Percentiles rank a stretch among this genome's conserved stretches.
Evolutionary conservation across 495 filamentous ascomycete genomes (phyloP).

Genomic region (Penicillium cosmopolitanum): DNA sequence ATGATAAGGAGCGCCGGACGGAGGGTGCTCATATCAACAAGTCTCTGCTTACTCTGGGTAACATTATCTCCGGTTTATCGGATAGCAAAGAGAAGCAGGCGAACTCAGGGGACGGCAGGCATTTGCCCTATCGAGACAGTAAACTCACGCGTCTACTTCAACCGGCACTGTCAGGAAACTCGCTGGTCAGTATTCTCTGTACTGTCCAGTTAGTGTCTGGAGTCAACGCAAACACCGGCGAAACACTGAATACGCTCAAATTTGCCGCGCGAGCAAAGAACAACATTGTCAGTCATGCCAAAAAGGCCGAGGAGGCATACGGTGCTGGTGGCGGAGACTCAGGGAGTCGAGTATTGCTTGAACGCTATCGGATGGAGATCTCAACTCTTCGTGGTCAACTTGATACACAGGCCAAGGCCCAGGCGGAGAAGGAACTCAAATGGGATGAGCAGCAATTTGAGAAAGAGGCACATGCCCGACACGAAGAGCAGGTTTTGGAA

Average conservation of each 20-base stretch:
- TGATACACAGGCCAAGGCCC: conserved; percentile 72
- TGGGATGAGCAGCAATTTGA: conserved; percentile 74
- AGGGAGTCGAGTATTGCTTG: conserved; percentile 82
- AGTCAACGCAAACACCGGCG: conserved; percentile 69
- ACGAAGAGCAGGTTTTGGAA: conserved; percentile 96
- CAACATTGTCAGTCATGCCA: conserved; percentile 96
- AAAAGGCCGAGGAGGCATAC: conserved; percentile 88
- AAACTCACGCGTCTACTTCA: conserved; percentile 94
- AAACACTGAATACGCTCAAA: conserved; percentile 95
- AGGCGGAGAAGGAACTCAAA: conserved; percentile 68
- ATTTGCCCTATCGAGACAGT: conserved; percentile 95
- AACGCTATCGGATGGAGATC: conserved; percentile 95
- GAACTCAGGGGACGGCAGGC: conserved; percentile 75
- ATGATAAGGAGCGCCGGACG: conserved; percentile 89
- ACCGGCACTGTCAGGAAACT: conserved; percentile 89
- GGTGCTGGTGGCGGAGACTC: conserved; percentile 72
- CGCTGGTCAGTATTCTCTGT: conserved; percentile 94
- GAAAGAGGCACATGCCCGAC: conserved; percentile 78
- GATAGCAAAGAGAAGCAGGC: conserved; percentile 84
- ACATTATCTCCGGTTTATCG: conserved; percentile 85
- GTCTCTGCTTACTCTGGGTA: conserved; percentile 91
- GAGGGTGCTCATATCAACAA: conserved; percentile 99
- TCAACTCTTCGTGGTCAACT: conserved; percentile 78
- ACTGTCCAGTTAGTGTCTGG: conserved; percentile 82
- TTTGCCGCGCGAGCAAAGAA: conserved; percentile 97